Evolutionary conservation across 805 yeast species (phyloP).

Genomic region (Jamesozyma lodderae): DNA sequence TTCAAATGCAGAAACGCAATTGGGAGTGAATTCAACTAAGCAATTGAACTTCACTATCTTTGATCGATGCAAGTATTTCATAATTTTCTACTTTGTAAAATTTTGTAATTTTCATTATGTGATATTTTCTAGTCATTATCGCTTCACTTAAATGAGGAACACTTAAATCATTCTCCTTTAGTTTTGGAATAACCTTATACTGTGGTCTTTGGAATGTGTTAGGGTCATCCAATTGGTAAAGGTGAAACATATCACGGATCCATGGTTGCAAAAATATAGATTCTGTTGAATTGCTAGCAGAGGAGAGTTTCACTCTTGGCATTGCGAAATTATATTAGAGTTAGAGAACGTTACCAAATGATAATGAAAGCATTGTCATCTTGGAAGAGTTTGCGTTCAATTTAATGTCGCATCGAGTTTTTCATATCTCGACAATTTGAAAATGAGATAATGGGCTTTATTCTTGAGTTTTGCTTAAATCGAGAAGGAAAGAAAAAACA

Average conservation of each 20-base stretch:
- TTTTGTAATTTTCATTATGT: slow-evolving; percentile 19
- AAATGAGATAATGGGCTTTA: too few relatives aligned
- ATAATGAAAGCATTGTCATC: too few relatives aligned
- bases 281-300: slow-evolving; percentile 11
- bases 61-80: slow-evolving; percentile 19
- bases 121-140: slow-evolving; percentile 9
- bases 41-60: slow-evolving; percentile 18
- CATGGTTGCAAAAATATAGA: slow-evolving; percentile 20
- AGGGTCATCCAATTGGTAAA: slow-evolving; percentile 1
- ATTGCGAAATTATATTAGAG: too few relatives aligned
- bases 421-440: too few relatives aligned
- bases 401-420: too few relatives aligned
- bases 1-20: slow-evolving; percentile 25
- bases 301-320: slow-evolving; percentile 15
- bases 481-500: too few relatives aligned
- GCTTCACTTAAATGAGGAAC: slow-evolving; percentile 7
- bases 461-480: too few relatives aligned
- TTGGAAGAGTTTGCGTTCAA: too few relatives aligned
- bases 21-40: slow-evolving; percentile 29
- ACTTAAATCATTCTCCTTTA: slow-evolving; percentile 7
- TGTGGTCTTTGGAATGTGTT: slow-evolving; percentile 5
- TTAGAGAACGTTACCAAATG: too few relatives aligned
- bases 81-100: slow-evolving; percentile 18
- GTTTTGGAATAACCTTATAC: slow-evolving; percentile 8
- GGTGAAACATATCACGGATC: slow-evolving; percentile 11